Percentiles rank a stretch among this genome's conserved stretches.
Evolutionary conservation across 257 asterid genomes (phyloP).

Genomic region (Pogostemon cablin): DNA sequence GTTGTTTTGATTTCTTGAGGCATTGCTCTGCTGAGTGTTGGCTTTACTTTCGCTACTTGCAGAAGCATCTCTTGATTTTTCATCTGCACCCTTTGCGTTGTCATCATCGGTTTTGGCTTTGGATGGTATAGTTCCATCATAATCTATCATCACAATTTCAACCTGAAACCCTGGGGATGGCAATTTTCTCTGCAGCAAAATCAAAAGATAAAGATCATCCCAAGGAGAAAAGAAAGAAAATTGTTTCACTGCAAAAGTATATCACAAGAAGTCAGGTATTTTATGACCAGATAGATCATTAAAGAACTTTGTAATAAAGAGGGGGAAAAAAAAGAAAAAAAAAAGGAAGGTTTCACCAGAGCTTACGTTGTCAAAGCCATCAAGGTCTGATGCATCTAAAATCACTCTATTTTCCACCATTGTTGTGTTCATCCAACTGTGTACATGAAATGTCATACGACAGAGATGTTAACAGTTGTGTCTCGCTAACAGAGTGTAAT

Average conservation of each 20-base stretch:
- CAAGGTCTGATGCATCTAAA: slow-evolving; percentile 60
- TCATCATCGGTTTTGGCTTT: slow-evolving; percentile 40
- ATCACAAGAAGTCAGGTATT: slow-evolving; percentile 10
- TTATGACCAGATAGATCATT: background rate
- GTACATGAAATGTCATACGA: slow-evolving; percentile 12
- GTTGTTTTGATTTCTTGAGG: slow-evolving; percentile 46
- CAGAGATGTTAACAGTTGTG: slow-evolving; percentile 13
- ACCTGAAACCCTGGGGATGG: slow-evolving; percentile 95
- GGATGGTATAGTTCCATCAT: slow-evolving; percentile 60
- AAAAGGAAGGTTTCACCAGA: slow-evolving; percentile 6
- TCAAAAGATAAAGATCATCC: background rate
- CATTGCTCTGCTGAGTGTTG: slow-evolving; percentile 40
- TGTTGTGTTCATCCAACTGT: slow-evolving; percentile 94
- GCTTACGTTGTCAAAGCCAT: slow-evolving; percentile 83
- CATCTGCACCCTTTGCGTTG: slow-evolving; percentile 41
- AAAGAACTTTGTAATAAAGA: background rate
- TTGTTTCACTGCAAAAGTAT: background rate
- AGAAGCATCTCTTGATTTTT: slow-evolving; percentile 41
- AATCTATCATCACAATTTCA: slow-evolving; percentile 88
- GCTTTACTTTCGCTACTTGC: slow-evolving; percentile 48
- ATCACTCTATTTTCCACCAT: slow-evolving; percentile 87
- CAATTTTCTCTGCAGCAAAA: slow-evolving; percentile 76
- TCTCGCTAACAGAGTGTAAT: background rate
- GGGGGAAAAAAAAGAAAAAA: background rate
- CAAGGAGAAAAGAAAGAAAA: slow-evolving; percentile 1